phyloP scores from a whole-genome alignment of 345 rosid genomes.

The Kernera saxatilis region DNA sequence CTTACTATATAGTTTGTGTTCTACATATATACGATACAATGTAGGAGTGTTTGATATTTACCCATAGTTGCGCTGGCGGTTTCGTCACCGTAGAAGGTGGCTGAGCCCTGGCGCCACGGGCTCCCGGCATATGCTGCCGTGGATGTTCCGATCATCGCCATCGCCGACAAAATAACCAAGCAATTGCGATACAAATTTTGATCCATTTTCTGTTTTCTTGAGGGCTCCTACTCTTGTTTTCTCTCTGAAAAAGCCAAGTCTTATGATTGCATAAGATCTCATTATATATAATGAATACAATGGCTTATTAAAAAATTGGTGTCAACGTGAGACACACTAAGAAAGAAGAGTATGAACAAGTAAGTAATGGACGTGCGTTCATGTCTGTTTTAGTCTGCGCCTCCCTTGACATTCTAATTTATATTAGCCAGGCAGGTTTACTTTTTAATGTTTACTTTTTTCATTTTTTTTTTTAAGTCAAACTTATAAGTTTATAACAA shows the following conservation, averaged over 20 bases:
- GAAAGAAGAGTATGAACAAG: constrained; percentile 14
- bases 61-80: constrained; percentile 63
- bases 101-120: constrained; percentile 46
- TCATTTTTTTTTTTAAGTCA: neutral
- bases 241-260: constrained; percentile 11
- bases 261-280: neutral
- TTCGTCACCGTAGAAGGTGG: constrained; percentile 68
- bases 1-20: neutral
- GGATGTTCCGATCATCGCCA: constrained; percentile 15
- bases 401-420: neutral
- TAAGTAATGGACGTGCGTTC: constrained; percentile 25
- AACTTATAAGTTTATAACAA: too few species aligned
- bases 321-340: constrained; percentile 29
- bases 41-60: constrained; percentile 7
- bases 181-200: constrained; percentile 18
- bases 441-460: neutral
- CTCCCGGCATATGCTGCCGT: constrained; percentile 34
- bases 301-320: neutral
- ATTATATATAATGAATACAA: constrained; percentile 8
- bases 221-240: neutral
- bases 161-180: constrained; percentile 14
- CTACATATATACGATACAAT: neutral
- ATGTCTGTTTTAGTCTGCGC: constrained; percentile 21
- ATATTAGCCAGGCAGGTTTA: neutral
- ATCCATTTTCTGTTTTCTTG: constrained; percentile 9